A percentile compares a stretch with the other conserved stretches of the same genome.
phyloP scores from a whole-genome alignment of 1,284 basidiomycete species.

The Trametes hirsuta region DNA sequence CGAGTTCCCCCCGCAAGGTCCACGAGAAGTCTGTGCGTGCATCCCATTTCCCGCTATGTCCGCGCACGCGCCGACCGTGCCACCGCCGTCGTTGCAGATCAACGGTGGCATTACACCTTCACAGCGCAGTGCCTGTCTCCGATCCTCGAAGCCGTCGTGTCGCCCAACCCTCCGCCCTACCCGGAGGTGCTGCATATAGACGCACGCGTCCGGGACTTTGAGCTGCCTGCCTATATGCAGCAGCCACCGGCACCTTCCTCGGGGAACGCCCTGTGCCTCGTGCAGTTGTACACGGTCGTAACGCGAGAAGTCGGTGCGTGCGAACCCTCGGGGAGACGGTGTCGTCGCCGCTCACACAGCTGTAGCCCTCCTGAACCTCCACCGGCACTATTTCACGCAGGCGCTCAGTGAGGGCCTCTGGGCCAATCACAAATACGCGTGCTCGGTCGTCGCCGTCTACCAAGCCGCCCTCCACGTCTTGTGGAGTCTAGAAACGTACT shows the following conservation, averaged over 20 bases:
- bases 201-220: constrained; percentile 33
- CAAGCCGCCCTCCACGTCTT: constrained; percentile 58
- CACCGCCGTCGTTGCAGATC: constrained; percentile 24
- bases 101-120: constrained; percentile 37
- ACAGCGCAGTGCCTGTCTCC: constrained; percentile 33
- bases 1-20: constrained; percentile 21
- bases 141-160: constrained; percentile 29
- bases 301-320: constrained; percentile 62
- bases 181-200: constrained; percentile 34
- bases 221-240: constrained; percentile 30
- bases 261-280: constrained; percentile 29
- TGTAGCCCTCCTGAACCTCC: constrained; percentile 68
- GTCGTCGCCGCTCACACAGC: constrained; percentile 7
- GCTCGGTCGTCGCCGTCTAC: constrained; percentile 68
- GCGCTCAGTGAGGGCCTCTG: constrained; percentile 65
- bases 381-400: constrained; percentile 70
- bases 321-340: not conserved
- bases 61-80: not conserved
- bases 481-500: constrained; percentile 58
- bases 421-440: constrained; percentile 58
- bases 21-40: constrained; percentile 20
- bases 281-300: constrained; percentile 38
- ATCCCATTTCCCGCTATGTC: constrained; percentile 6
- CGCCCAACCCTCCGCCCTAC: constrained; percentile 30
- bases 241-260: constrained; percentile 27